Evolutionary conservation across 805 yeast species (phyloP), one percentile per base, ranked within the genome.

Genomic region (Candida nitratophila): DNA sequence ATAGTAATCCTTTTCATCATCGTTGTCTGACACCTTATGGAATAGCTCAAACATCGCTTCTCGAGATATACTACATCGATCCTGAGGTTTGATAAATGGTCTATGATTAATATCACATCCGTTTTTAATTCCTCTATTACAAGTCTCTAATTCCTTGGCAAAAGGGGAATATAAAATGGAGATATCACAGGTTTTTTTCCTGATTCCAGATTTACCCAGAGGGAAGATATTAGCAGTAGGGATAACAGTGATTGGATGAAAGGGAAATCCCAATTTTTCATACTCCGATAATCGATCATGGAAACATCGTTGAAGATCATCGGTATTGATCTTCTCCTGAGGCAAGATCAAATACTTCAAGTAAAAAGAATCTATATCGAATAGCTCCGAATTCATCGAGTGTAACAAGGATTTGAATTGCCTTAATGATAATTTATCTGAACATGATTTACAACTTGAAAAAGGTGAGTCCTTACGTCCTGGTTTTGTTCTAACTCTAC

Each of bases 401-500:
- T 74, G 81, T 36, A 76, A 57, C 2, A 83, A 40, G 0, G 88
- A 83, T 0, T 69, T 66, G 31, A 66, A 62, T 57, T 87, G 96
- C 46, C 73, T 72, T 40, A 82, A 42, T 37, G 86, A 71, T 22
- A 91, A 60, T 55, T 91, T 91, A 59, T 91, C 98, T 1, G 95
- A 79, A 59, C 98, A 91, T 1, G 96, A 86, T 59, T 89, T 91
- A 27, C 95, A 85, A 40, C 74, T 61, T 0, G 95, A 76, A 4
- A 79, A 49, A 2, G 74, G 73, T 2, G 96, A 83, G 57, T 93
- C 98, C 26, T 70, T 59, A 41, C 98, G 62, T 1, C 99, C 99
- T 0, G 98, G 99, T 56, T 93, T 91, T 0, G 98, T 90, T 49
- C 99, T 69, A 1, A 91, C 89, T 9, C 67, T 61, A 0, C 96